phyloP scores from a whole-genome alignment of 2,329 filamentous ascomycete genomes.

The Aphanoascus verrucosus region DNA sequence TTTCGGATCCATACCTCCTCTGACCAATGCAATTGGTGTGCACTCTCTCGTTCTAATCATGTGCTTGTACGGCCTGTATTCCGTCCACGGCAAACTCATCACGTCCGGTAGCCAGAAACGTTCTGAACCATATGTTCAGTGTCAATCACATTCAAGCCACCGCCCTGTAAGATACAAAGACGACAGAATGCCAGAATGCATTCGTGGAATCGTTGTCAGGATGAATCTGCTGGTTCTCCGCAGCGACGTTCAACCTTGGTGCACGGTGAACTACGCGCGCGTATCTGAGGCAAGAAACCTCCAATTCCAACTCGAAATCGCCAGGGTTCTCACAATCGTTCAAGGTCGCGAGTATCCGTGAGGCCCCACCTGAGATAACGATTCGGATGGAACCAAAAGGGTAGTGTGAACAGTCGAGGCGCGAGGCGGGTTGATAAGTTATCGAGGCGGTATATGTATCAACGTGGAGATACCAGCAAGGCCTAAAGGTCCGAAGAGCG shows the following conservation, averaged over 20 bases:
- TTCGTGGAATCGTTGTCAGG: neutral
- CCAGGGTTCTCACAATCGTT: too few species aligned
- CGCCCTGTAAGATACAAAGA: neutral
- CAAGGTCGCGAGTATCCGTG: too few species aligned
- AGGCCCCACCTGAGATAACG: neutral
- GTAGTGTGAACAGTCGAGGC: neutral
- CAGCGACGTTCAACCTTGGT: too few species aligned
- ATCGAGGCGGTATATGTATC: neutral
- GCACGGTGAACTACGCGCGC: too few species aligned
- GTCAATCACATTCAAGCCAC: slow-evolving; percentile 9
- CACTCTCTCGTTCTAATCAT: slow-evolving; percentile 7
- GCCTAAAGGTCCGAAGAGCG: neutral
- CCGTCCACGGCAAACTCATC: neutral
- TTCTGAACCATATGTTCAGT: neutral
- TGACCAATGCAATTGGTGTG: neutral
- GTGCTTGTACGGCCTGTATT: neutral
- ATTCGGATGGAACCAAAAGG: neutral
- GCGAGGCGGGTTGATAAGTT: neutral
- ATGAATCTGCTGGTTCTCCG: neutral
- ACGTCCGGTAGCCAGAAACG: neutral
- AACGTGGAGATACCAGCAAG: neutral
- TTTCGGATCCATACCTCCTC: slow-evolving; percentile 6
- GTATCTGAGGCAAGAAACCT: too few species aligned
- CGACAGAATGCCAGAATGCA: neutral
- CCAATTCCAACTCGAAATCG: too few species aligned